Base-by-base conservation (phyloP, 805 yeast species). In the Myxozyma neotropica region DNA sequence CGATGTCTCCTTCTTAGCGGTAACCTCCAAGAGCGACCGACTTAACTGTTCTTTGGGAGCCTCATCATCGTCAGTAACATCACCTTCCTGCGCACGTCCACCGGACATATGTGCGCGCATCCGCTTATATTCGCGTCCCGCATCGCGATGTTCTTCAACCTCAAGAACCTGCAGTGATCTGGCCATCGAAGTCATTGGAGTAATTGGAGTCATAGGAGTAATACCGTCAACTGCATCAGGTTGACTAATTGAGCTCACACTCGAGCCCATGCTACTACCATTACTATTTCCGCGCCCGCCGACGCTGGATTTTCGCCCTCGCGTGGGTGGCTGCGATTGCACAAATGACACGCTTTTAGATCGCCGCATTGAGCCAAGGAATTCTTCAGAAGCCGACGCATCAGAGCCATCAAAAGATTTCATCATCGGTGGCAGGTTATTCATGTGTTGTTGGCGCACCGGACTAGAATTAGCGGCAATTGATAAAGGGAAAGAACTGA, bases 271-370 rank as follows among this genome's bases (percentile, higher is more conserved):
- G n/a, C n/a, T n/a, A n/a, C 31, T 48, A 35, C 38, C 15, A 12
- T 26, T 36, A n/a, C 21, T 26, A 19, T 24, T 35, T 4, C 51
- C 38, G 12, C 44, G 17, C 46, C 46, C 43, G 17, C 47, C 35
- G 33, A 51, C 13, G n/a, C 56, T 59, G 19, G 48, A 29, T 19
- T 55, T 59, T 19, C 63, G 50, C 7, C 47, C 39, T 4, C 59
- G 63, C 19, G 52, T 15, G 10, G 57, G 62, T 38, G 17, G 44
- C 49, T 43, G 53, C 5, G 49, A 38, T 26, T 38, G 55, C n/a
- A 55, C 60, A 26, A 45, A 59, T 10, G 63, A 59, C 31, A 59
- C 63, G 23, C 60, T 56, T 31, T 55, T 59, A 15, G 63, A 59
- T 27, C 63, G 50, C 15, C 63, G 45, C 54, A 59, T 55, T 19